phyloP scores from a whole-genome alignment of 768 basidiomycete genomes.

The Stropharia rugosoannulata region DNA sequence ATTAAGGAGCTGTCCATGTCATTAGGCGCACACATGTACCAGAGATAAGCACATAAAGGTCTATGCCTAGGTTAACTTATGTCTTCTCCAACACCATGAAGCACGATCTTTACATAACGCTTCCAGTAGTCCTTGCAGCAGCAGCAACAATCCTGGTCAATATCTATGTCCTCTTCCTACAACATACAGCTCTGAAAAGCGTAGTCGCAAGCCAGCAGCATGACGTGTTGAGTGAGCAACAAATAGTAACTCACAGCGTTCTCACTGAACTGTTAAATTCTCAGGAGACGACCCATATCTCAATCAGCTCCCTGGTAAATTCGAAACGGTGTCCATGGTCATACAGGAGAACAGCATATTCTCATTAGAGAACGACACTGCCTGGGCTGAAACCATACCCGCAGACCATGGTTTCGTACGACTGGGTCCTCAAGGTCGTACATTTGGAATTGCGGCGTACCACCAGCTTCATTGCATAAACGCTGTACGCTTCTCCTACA shows the following conservation, averaged over 20 bases:
- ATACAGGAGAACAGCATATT: background rate
- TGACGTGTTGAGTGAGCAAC: background rate
- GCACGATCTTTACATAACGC: too few species aligned
- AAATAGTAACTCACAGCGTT: background rate
- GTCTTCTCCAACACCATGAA: too few species aligned
- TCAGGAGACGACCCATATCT: constrained; percentile 1
- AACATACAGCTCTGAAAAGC: background rate
- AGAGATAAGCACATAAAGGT: too few species aligned
- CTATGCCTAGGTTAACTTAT: too few species aligned
- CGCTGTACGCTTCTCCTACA: constrained; percentile 6
- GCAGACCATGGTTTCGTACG: constrained; percentile 5
- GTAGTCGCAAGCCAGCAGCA: background rate
- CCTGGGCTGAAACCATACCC: constrained; percentile 6
- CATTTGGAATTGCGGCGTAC: background rate
- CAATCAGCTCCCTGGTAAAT: background rate
- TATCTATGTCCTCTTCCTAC: too few species aligned
- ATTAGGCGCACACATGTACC: too few species aligned
- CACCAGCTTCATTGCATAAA: constrained; percentile 11
- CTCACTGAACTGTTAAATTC: background rate
- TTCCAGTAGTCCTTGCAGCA: too few species aligned
- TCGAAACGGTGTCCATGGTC: background rate
- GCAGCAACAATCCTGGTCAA: too few species aligned
- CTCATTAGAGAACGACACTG: constrained; percentile 1
- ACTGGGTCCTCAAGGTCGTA: constrained; percentile 5
- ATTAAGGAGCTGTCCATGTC: too few species aligned